phyloP scores from a whole-genome alignment of 2,329 filamentous ascomycete genomes.

The Furcasterigmium furcatum region DNA sequence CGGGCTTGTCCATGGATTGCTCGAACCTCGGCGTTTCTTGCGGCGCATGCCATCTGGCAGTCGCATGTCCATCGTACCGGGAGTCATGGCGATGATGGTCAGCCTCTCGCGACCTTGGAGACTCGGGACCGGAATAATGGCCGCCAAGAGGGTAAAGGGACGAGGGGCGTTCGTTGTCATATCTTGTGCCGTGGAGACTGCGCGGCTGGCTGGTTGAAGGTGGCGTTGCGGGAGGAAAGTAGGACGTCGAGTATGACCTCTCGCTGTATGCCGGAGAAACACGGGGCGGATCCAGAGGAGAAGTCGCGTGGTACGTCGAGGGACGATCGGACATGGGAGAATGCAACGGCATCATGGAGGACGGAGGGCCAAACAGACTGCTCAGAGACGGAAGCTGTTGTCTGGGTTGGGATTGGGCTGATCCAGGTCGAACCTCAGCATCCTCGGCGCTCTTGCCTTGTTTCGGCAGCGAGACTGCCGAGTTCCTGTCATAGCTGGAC shows the following conservation, averaged over 20 bases:
- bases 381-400: constrained; percentile 55
- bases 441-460: constrained; percentile 33
- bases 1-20: constrained; percentile 41
- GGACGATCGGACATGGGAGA: constrained; percentile 45
- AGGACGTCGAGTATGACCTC: constrained; percentile 37
- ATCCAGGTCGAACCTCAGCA: constrained; percentile 29
- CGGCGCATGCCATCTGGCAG: constrained; percentile 31
- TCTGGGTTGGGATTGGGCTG: constrained; percentile 23
- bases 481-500: constrained; percentile 53
- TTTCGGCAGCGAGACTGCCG: constrained; percentile 38
- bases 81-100: constrained; percentile 31
- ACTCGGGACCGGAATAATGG: constrained; percentile 40
- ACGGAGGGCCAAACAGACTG: constrained; percentile 51
- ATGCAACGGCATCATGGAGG: constrained; percentile 37
- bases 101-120: constrained; percentile 38
- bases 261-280: constrained; percentile 32
- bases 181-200: constrained; percentile 41
- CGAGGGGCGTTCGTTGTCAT: constrained; percentile 36
- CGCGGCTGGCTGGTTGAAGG: constrained; percentile 39
- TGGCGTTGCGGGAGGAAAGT: constrained; percentile 38
- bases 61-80: constrained; percentile 29
- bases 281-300: constrained; percentile 41
- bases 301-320: constrained; percentile 20
- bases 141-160: constrained; percentile 17
- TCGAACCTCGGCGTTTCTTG: constrained; percentile 39